Percentiles rank a stretch among this genome's conserved stretches.
These are phyloP conservation scores for Zhuliangozyma blackwelliae DNA, from an alignment of 1,139 yeast species.

Conservation along the genomic window DNA sequence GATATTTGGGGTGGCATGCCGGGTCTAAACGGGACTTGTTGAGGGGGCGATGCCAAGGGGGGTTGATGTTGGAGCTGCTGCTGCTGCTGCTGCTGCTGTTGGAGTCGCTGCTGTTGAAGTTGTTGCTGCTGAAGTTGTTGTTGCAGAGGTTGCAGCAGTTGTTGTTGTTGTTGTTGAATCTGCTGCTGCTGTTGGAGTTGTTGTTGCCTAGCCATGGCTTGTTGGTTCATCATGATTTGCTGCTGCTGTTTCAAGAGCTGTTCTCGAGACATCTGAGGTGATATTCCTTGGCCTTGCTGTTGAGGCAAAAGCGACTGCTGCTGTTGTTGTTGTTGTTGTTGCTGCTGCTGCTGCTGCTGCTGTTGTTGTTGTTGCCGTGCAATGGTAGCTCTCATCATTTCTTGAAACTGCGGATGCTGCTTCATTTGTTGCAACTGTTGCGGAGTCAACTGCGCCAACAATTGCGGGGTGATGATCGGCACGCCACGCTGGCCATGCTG, in stretches of 20 bases:
- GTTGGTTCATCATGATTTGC: neutral
- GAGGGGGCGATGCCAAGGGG: constrained; percentile 2
- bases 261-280: no score
- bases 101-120: no score
- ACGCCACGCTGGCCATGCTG: neutral
- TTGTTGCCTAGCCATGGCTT: neutral
- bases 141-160: constrained; percentile 19
- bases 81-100: constrained; percentile 10
- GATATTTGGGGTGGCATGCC: constrained; percentile 3
- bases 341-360: constrained; percentile 17
- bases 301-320: constrained; percentile 23
- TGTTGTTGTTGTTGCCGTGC: constrained; percentile 36
- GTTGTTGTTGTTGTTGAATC: constrained; percentile 16
- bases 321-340: constrained; percentile 28
- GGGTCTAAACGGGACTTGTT: neutral
- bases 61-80: constrained; percentile 4
- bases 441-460: constrained; percentile 38
- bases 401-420: constrained; percentile 44
- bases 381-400: constrained; percentile 32
- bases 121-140: constrained; percentile 8
- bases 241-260: constrained; percentile 2
- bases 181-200: neutral
- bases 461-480: constrained; percentile 26
- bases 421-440: constrained; percentile 48
- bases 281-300: neutral